Conservation (phyloP, 495 filamentous ascomycete genomes). For the Aspergillus indologenus region DNA sequence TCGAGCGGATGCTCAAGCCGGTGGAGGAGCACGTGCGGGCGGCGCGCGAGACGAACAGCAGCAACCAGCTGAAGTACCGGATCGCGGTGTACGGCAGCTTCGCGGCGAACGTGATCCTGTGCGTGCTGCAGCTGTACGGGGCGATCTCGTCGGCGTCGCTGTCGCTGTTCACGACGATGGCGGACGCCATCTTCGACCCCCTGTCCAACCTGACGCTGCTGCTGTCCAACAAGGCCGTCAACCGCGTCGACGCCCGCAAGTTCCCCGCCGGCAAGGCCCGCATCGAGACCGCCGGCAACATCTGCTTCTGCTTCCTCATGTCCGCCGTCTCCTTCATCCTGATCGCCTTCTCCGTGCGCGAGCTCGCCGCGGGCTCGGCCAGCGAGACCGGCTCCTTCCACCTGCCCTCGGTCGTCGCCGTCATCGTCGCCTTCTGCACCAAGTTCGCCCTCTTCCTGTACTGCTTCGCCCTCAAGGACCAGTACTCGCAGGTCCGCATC, state of each 20-base stretch:
- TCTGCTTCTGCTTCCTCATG: conserved; percentile 97
- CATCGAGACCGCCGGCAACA: conserved; percentile 95
- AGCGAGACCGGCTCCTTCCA: conserved; percentile 55
- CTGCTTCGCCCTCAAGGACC: conserved; percentile 86
- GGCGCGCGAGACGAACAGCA: conserved; percentile 72
- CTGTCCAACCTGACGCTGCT: conserved; percentile 87
- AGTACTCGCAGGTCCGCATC: conserved; percentile 87
- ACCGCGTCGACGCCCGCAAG: conserved; percentile 78
- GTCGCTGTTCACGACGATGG: conserved; percentile 97
- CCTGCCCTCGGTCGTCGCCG: conserved; percentile 81
- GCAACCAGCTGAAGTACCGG: conserved; percentile 78
- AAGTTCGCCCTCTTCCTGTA: conserved; percentile 85
- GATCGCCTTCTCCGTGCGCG: conserved; percentile 77
- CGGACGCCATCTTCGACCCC: conserved; percentile 94
- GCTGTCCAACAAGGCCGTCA: conserved; percentile 82
- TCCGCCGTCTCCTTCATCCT: conserved; percentile 84
- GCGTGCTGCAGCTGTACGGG: conserved; percentile 81
- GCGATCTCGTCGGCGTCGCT: conserved; percentile 82
- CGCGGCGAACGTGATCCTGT: conserved; percentile 74
- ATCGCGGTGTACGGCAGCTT: conserved; percentile 93
- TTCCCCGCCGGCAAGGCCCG: conserved; percentile 94
- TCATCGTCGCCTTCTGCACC: conserved; percentile 78
- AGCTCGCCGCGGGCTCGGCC: conserved; percentile 52
- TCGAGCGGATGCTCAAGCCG: conserved; percentile 84
- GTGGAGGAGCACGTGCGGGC: conserved; percentile 86